Base-by-base conservation (phyloP, 306 rosid species). In the Dalbergia oliveri region DNA sequence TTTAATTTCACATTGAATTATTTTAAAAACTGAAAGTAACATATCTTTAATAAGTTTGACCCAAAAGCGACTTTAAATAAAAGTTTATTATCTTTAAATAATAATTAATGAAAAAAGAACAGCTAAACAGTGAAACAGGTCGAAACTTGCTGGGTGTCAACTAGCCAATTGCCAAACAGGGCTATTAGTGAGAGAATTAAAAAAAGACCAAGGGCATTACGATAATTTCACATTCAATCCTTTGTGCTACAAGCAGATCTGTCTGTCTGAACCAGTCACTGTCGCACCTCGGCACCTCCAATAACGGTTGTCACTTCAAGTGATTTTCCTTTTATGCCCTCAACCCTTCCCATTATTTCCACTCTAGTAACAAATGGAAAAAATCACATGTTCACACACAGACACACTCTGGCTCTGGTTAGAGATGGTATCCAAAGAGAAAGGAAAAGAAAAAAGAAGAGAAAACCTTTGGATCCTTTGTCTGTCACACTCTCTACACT, bases 401-500 rank as follows among this genome's bases (percentile, higher is more conserved):
- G n/a, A n/a, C 47, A 43, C 43, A 67, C 85, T 5, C 18, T 57
- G 73, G 77, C 66, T 53, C 79, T 63, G 86, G 79, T 41, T 69
- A 84, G 76, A 67, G 79, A 76, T 73, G 89, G 89, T 41, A 84
- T 84, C 86, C 89, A 12, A n/a, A n/a, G n/a, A n/a, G n/a, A n/a
- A 82, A 75, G 88, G 64, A 14, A 57, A n/a, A 31, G 16, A 53
- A 50, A 4, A 49, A 12, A 15, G 37, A 72, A 65, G 9, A 14
- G 8, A 51, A 70, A 53, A 73, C 89, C 89, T 89, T 79, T 58
- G 90, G 90, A 86, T 84, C 68, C 85, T 70, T 77, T 80, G 73
- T 67, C 82, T 63, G 13, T 81, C 75, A 15, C 51, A 21, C 21
- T 62, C 47, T 14, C 41, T 4, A 4, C 41, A 37, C 41, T 10